Evolutionary conservation across 306 rosid genomes (phyloP), one percentile per base, ranked within the genome.

Genomic region (Gillenia trifoliata): DNA sequence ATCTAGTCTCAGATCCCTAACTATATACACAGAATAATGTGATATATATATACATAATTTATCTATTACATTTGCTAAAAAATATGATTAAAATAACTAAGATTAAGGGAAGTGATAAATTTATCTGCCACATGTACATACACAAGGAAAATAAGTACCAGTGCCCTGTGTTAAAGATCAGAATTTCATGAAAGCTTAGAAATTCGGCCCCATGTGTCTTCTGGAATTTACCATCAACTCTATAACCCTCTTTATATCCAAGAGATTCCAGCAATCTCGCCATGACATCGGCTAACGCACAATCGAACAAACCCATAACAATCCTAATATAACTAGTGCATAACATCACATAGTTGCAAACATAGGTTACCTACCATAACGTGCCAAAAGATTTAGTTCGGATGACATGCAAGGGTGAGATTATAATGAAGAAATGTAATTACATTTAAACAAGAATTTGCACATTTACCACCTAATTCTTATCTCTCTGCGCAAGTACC

Each of bases 171-270:
- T 89, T 93, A 41, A 91, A 89, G 68, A 93, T 81, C 74, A 93
- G 79, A 85, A 89, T 85, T 68, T 91, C 87, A 36, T 93, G 98
- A 84, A 89, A 89, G 75, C 80, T 80, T 40, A 86, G 88, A 74
- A 97, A 89, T 67, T 79, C 87, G 10, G 80, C 83, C 98, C n/a
- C 98, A 93, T 61, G 98, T 89, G 79, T 84, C 79, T 28, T 87
- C 96, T n/a, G 96, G 92, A 74, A 91, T 75, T 93, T 96, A 76
- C 91, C 90, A 64, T 89, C 97, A 75, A 93, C 96, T 84, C 97
- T 89, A 77, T 36, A 93, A 36, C 98, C 96, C n/a, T n/a, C n/a
- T n/a, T n/a, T n/a, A n/a, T n/a, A n/a, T n/a, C n/a, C n/a, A n/a
- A n/a, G n/a, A n/a, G 90, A 72, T 85, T 91, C 97, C 76, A 93